Conservation (phyloP, 345 rosid genomes). For the Hypericum androsaemum region DNA sequence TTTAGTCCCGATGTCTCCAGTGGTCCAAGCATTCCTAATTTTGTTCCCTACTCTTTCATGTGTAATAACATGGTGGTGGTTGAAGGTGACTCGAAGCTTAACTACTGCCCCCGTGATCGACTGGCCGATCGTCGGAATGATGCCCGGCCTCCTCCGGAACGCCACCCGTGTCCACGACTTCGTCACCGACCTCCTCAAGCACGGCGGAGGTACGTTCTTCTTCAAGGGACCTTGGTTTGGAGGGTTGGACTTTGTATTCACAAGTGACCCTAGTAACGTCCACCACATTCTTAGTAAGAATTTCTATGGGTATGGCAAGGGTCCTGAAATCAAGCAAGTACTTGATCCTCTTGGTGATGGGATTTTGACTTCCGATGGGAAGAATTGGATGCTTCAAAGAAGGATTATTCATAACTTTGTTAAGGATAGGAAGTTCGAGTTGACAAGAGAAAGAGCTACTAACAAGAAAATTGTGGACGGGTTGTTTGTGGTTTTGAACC, state of each 20-base stretch:
- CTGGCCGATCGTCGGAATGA: constrained; percentile 14
- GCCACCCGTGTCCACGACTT: not conserved
- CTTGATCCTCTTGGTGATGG: constrained; percentile 18
- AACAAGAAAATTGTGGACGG: not conserved
- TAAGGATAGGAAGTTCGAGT: not conserved
- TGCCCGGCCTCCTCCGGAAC: constrained; percentile 3
- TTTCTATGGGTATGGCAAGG: constrained; percentile 12
- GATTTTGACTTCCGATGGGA: constrained; percentile 10
- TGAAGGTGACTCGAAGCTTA: too few relatives aligned
- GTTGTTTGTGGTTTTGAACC: constrained; percentile 10
- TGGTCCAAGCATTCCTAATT: too few relatives aligned
- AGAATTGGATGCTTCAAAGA: constrained; percentile 14
- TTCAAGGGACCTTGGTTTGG: constrained; percentile 18
- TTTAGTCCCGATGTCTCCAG: too few relatives aligned
- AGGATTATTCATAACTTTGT: not conserved
- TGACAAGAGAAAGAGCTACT: not conserved
- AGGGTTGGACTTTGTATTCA: constrained; percentile 7
- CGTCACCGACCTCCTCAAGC: not conserved
- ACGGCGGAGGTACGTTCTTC: constrained; percentile 2
- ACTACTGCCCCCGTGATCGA: not conserved
- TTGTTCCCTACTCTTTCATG: too few relatives aligned
- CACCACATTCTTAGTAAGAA: constrained; percentile 11
- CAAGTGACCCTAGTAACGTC: constrained; percentile 16
- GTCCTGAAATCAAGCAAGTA: constrained; percentile 6
- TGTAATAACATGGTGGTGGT: too few relatives aligned